phyloP scores from a whole-genome alignment of 805 yeast species.

The Kazachstania taianensis region DNA sequence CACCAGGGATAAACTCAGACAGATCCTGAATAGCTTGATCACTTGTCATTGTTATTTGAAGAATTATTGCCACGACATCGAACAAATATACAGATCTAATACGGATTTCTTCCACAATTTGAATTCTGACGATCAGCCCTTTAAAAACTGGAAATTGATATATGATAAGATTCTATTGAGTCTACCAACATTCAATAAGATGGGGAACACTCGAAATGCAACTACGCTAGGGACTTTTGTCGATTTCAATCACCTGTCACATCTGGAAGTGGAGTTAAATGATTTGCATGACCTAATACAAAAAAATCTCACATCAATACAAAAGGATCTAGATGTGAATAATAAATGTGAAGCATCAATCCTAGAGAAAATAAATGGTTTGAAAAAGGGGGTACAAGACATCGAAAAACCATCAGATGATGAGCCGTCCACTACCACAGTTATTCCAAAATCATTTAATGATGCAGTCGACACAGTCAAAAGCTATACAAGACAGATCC shows the following conservation, averaged over 20 bases:
- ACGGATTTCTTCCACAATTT: conserved; percentile 32
- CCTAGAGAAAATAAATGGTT: conserved; percentile 5
- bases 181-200: too few species aligned
- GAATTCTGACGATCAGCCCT: conserved; percentile 33
- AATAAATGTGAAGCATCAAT: conserved; percentile 11
- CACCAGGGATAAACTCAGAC: conserved; percentile 29
- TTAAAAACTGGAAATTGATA: conserved; percentile 31
- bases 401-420: too few species aligned
- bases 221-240: too few species aligned
- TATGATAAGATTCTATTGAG: conserved; percentile 18
- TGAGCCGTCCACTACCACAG: too few species aligned
- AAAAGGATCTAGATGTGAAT: conserved; percentile 10
- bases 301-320: conserved; percentile 11
- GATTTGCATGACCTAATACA: not conserved
- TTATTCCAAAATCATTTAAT: too few species aligned
- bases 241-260: not conserved
- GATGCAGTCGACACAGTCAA: too few species aligned
- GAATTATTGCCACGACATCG: conserved; percentile 40
- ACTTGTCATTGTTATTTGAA: conserved; percentile 42
- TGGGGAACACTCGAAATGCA: too few species aligned
- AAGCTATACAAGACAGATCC: conserved; percentile 12
- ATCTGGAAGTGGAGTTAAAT: conserved; percentile 1
- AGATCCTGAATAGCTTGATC: conserved; percentile 37
- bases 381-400: too few species aligned
- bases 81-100: conserved; percentile 34